Percentiles rank a stretch among this genome's conserved stretches.
phyloP scores from a whole-genome alignment of 768 basidiomycete species.

The Clavulina sp. region DNA sequence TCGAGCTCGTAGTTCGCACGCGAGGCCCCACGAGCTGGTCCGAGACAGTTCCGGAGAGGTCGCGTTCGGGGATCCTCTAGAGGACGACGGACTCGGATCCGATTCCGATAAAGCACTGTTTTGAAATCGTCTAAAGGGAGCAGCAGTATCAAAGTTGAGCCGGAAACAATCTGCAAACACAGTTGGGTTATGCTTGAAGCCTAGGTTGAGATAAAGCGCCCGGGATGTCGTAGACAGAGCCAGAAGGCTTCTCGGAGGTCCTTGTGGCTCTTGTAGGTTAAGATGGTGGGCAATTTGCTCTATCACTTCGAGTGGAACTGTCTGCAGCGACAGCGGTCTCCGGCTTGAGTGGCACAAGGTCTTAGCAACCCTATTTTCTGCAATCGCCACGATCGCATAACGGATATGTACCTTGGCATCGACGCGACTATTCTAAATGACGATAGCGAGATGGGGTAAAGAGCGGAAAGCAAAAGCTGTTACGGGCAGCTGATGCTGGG shows the following conservation, averaged over 20 bases:
- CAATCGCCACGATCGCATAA: background rate
- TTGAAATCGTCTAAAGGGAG: constrained; percentile 2
- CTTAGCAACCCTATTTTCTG: background rate
- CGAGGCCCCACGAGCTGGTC: constrained; percentile 6
- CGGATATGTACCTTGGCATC: background rate
- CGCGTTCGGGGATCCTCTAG: too few relatives aligned
- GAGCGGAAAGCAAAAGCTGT: background rate
- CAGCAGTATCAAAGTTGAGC: constrained; percentile 8
- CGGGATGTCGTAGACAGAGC: constrained; percentile 5
- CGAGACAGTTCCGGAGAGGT: background rate
- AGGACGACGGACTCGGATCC: too few relatives aligned
- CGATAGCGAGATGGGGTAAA: background rate
- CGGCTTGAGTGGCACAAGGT: background rate
- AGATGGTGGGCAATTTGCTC: constrained; percentile 7
- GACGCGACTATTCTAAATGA: background rate
- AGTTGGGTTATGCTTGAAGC: constrained; percentile 4
- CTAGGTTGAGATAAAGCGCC: constrained; percentile 5
- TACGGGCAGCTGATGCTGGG: too few relatives aligned
- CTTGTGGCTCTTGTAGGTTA: background rate
- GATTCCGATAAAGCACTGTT: too few relatives aligned
- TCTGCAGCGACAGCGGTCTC: background rate
- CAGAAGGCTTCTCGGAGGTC: constrained; percentile 2
- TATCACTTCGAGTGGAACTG: constrained; percentile 7
- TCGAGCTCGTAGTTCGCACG: constrained; percentile 4
- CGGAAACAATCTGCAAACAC: constrained; percentile 9